Conservation (phyloP, 345 rosid species). For the Gossypium longicalyx region DNA sequence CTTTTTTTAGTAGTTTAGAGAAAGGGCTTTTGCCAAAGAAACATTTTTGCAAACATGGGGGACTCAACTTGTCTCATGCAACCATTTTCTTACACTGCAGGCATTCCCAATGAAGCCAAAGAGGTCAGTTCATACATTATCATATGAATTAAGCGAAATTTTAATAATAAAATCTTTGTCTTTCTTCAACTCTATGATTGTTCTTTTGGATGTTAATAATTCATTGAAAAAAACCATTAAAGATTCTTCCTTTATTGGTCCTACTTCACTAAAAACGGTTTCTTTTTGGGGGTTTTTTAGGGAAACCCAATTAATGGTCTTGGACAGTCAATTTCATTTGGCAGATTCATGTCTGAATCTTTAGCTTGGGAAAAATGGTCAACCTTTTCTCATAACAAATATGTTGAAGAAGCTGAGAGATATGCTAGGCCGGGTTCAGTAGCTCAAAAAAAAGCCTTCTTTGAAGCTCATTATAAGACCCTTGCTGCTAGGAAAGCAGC, state of each 20-base stretch:
- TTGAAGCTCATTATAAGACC: conserved; percentile 81
- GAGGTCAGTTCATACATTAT: conserved; percentile 40
- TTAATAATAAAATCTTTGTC: conserved; percentile 6
- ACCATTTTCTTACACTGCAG: conserved; percentile 70
- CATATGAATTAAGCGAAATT: not conserved
- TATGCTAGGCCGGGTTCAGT: conserved; percentile 77
- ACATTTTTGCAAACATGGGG: conserved; percentile 43
- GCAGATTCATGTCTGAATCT: conserved; percentile 81
- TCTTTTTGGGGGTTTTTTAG: conserved; percentile 27
- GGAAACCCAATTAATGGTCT: conserved; percentile 56
- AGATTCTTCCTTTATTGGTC: conserved; percentile 1
- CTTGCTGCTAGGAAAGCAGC: conserved; percentile 79
- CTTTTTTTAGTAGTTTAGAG: not conserved
- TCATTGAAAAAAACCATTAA: not conserved
- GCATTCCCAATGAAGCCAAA: conserved; percentile 47
- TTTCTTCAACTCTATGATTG: conserved; percentile 1
- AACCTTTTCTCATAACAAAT: conserved; percentile 61
- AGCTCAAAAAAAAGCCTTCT: conserved; percentile 83
- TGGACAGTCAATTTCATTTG: conserved; percentile 83
- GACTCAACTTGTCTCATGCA: conserved; percentile 84
- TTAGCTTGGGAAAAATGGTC: conserved; percentile 96
- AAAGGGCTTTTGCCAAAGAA: not conserved
- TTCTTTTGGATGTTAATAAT: not conserved
- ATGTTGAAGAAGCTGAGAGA: conserved; percentile 78
- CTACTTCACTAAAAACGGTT: not conserved